Base-by-base conservation (phyloP, 108 stramenopile species). In the Cyclotella cryptica region DNA sequence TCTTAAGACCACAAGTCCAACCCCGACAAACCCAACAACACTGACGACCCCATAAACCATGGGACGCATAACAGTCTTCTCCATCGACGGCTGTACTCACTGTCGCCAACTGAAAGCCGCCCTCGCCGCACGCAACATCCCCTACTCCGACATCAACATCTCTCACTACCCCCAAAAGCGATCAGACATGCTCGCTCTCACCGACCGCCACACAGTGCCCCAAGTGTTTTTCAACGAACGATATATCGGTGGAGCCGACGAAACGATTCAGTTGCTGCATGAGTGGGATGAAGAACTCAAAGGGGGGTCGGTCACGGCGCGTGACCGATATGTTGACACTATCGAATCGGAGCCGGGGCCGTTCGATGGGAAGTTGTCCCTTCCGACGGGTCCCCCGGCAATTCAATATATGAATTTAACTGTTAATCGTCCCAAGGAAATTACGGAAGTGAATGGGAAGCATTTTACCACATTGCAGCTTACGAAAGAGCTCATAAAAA, bases 1-100 rank as follows among this genome's bases (percentile, higher is more conserved):
- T n/a, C n/a, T n/a, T n/a, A n/a, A n/a, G n/a, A n/a, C n/a, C n/a
- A n/a, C n/a, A n/a, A n/a, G n/a, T n/a, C n/a, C n/a, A n/a, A n/a
- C n/a, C n/a, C n/a, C n/a, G n/a, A n/a, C n/a, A n/a, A n/a, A n/a
- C n/a, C n/a, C 35, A 35, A 35, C 35, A 35, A 35, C 35, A 2
- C 35, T 35, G n/a, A n/a, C 35, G 6, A 35, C 35, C 35, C 35
- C 6, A 35, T 5, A 35, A 61, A 61, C 19, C 2, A 87, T 87
- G 87, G 87, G 87, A 8, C 81, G 86, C 14, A 78, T 89, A 47
- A 86, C 83, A 7, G 70, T 89, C 11, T 89, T 89, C 78, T 59
- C 78, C 55, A 71, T 54, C 45, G 75, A 84, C 10, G 79, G 71
- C 9, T 89, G 86, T 70, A 22, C 49, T 4, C 29, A 71, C 63